Percentiles rank a stretch among this genome's conserved stretches.
Conservation (phyloP, 495 filamentous ascomycete genomes). For the Podospora anserina region DNA sequence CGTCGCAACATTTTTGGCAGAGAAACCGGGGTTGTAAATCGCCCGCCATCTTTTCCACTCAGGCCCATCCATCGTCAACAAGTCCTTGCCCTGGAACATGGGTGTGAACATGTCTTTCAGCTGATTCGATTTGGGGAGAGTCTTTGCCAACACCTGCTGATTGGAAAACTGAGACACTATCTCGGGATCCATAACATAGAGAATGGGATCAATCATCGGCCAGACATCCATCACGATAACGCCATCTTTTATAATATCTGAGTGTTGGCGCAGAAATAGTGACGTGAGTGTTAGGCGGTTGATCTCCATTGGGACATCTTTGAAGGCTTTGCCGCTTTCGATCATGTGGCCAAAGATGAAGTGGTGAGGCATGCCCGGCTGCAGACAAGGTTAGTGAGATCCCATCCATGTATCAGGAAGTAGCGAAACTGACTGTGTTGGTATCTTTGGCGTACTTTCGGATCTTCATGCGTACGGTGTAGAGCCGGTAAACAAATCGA, state of each 20-base stretch:
- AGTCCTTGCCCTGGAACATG: slow-evolving; percentile 34
- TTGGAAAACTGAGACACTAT: not conserved
- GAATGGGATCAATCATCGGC: not conserved
- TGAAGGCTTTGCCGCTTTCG: slow-evolving; percentile 33
- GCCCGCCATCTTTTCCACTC: slow-evolving; percentile 43
- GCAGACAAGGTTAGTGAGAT: not conserved
- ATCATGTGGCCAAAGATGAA: slow-evolving; percentile 31
- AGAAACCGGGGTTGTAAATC: slow-evolving; percentile 50
- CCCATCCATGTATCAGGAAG: no score
- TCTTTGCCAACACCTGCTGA: not conserved
- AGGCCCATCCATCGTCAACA: slow-evolving; percentile 36
- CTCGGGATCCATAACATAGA: not conserved
- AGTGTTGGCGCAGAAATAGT: not conserved
- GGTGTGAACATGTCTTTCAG: slow-evolving; percentile 20
- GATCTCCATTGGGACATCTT: slow-evolving; percentile 23
- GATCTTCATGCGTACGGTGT: not conserved
- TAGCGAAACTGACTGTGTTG: not conserved
- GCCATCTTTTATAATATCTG: not conserved
- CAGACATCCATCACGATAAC: not conserved
- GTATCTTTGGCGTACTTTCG: not conserved
- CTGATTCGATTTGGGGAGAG: no score
- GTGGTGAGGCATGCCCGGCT: not conserved
- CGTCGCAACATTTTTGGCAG: slow-evolving; percentile 36
- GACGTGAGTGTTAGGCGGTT: not conserved
- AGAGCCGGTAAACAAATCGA: not conserved